Percentiles rank a stretch among this genome's conserved stretches.
Evolutionary conservation across 768 basidiomycete genomes (phyloP).

Genomic region (Lactarius sanguifluus): DNA sequence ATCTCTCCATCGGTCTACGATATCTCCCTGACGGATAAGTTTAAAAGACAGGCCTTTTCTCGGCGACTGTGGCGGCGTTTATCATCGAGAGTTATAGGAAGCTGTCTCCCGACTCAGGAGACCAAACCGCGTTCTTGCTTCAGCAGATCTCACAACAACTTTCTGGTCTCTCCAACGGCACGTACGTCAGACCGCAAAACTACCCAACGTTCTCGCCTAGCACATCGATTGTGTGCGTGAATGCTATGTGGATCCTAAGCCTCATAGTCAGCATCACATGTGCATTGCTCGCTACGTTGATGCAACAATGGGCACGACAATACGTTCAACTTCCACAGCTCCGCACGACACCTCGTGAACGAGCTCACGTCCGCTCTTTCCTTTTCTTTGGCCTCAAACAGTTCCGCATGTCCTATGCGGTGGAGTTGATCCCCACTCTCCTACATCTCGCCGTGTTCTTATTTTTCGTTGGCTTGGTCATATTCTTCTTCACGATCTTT

Average conservation of each 20-base stretch:
- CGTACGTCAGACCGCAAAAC: background rate
- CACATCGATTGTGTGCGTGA: slow-evolving; percentile 13
- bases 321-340: slow-evolving; percentile 13
- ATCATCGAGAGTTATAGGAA: slow-evolving; percentile 9
- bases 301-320: slow-evolving; percentile 22
- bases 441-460: slow-evolving; percentile 24
- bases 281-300: slow-evolving; percentile 19
- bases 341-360: background rate
- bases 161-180: background rate
- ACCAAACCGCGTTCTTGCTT: slow-evolving; percentile 11
- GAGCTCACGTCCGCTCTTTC: slow-evolving; percentile 21
- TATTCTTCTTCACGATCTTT: slow-evolving; percentile 13
- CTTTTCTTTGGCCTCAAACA: slow-evolving; percentile 17
- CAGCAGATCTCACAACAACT: slow-evolving; percentile 21
- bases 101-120: slow-evolving; percentile 1
- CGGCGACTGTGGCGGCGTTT: slow-evolving; percentile 30
- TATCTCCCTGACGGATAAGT: background rate
- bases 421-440: slow-evolving; percentile 16
- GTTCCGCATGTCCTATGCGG: slow-evolving; percentile 5
- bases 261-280: slow-evolving; percentile 21
- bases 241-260: slow-evolving; percentile 23
- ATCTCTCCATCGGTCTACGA: background rate
- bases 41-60: slow-evolving; percentile 31
- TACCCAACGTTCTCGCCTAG: background rate
- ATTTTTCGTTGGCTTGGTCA: slow-evolving; percentile 22